These are phyloP conservation scores for Erythrobasidium yunnanense DNA, from an alignment of 768 basidiomycete genomes.

Conservation along the genomic window DNA sequence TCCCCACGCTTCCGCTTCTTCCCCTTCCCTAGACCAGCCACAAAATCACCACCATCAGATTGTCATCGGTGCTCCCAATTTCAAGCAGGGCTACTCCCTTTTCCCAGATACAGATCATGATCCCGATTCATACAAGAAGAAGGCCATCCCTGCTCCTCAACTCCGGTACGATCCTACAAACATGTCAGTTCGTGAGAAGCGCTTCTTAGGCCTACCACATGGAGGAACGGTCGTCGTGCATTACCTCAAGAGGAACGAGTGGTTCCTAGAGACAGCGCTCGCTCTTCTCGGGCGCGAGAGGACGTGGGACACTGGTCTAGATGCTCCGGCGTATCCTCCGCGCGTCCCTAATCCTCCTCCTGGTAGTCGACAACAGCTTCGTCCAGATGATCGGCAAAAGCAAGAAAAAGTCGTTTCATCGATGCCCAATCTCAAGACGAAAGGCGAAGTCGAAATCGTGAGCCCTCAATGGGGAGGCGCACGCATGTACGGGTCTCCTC, in stretches of 20 bases:
- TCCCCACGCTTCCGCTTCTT: too few relatives aligned
- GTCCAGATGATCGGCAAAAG: not conserved
- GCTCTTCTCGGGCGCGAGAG: constrained; percentile 54
- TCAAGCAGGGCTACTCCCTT: constrained; percentile 7
- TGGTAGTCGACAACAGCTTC: not conserved
- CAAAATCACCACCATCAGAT: not conserved
- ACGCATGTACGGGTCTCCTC: constrained; percentile 37
- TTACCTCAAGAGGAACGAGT: constrained; percentile 92
- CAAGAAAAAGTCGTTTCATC: not conserved
- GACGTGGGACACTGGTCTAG: constrained; percentile 36
- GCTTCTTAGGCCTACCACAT: constrained; percentile 36
- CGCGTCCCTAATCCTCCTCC: not conserved
- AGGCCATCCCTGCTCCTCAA: constrained; percentile 32
- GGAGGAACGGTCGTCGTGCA: constrained; percentile 94
- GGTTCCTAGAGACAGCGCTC: constrained; percentile 87
- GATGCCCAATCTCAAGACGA: not conserved
- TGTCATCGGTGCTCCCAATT: not conserved
- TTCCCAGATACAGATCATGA: constrained; percentile 18
- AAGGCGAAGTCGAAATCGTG: not conserved
- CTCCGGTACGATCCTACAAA: constrained; percentile 33
- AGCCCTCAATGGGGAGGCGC: constrained; percentile 32
- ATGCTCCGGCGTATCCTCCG: constrained; percentile 27
- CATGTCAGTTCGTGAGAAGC: constrained; percentile 30
- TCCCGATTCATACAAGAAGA: constrained; percentile 32
- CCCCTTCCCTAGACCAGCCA: too few relatives aligned